Evolutionary conservation across 2,329 filamentous ascomycete genomes (phyloP).

Genomic region (Orbilia blumenaviensis): DNA sequence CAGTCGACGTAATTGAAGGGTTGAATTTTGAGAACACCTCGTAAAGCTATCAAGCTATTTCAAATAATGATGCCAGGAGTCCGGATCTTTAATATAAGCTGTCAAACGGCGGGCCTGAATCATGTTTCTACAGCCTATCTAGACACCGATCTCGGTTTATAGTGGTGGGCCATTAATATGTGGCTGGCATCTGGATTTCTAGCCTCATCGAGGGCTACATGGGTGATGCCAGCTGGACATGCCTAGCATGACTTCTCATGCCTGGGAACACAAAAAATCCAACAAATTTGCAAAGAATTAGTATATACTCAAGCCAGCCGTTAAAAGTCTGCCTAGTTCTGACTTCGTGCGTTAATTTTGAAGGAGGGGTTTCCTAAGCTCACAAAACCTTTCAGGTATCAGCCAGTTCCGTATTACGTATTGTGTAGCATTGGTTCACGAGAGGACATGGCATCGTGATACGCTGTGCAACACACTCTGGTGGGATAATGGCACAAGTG

Average conservation of each 20-base stretch:
- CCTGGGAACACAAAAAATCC: constrained; percentile 13
- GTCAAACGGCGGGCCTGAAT: too few species aligned
- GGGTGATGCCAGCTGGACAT: not conserved
- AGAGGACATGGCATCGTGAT: not conserved
- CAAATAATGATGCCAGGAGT: not conserved
- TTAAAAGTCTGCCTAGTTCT: not conserved
- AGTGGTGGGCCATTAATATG: not conserved
- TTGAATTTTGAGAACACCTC: not conserved
- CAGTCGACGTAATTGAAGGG: not conserved
- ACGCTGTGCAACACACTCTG: constrained; percentile 4
- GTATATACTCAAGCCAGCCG: not conserved
- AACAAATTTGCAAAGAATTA: too few species aligned
- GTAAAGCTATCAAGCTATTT: not conserved
- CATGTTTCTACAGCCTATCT: not conserved
- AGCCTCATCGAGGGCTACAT: not conserved
- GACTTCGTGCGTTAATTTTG: not conserved
- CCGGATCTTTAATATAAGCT: not conserved
- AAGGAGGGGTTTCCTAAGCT: not conserved
- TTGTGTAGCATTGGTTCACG: not conserved
- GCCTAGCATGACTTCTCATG: not conserved
- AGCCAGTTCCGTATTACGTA: too few species aligned
- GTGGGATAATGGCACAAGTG: not conserved
- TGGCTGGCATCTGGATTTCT: not conserved
- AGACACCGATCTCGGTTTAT: not conserved
- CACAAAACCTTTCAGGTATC: not conserved